Evolutionary conservation across 129 eudicot species (phyloP), one percentile per base, ranked within the genome.

Genomic region (Ambrosia artemisiifolia): DNA sequence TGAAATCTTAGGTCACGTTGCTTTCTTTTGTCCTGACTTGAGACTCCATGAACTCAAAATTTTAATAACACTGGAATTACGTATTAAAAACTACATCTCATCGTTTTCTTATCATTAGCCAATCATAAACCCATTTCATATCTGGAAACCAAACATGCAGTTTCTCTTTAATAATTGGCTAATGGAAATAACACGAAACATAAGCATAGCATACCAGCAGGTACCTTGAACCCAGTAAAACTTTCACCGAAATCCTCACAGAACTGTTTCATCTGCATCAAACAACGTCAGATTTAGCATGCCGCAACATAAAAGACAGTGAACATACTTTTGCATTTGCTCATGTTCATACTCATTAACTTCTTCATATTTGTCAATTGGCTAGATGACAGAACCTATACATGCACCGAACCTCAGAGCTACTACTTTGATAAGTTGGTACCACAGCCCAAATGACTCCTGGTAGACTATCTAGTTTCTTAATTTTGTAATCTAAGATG

Each of bases 161-260:
- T 4, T 46, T 56, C 40, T 11, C 12, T 34, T 20, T 36, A 30
- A 40, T 55, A 55, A 36, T 2, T 65, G 48, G 17, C 30, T 55
- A 55, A 36, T 2, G 56, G 48, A 16, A 57, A 63, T 51, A 30
- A 12, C 47, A 73, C 13, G 32, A 75, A 73, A 17, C 55, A 69
- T 11, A 61, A 74, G 35, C 67, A 75, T 62, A 66, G 93, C 95
- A 76, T 88, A 90, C 97, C 96, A 81, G 91, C 72, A 71, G 90
- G 60, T 83, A 86, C 85, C 87, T 84, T 83, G 85, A 90, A 79
- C 83, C 91, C 86, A 38, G 81, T 65, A 67, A 94, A 87, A 14
- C 84, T 95, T 63, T 83, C 91, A 75, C 83, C 87, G 4, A 94
- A 88, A 74, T 88, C 97, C 79, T 88, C 90, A 68, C 88, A 90